Evolutionary conservation across 306 rosid species (phyloP), one percentile per base, ranked within the genome.

Genomic region (Cotoneaster glaucophyllus): DNA sequence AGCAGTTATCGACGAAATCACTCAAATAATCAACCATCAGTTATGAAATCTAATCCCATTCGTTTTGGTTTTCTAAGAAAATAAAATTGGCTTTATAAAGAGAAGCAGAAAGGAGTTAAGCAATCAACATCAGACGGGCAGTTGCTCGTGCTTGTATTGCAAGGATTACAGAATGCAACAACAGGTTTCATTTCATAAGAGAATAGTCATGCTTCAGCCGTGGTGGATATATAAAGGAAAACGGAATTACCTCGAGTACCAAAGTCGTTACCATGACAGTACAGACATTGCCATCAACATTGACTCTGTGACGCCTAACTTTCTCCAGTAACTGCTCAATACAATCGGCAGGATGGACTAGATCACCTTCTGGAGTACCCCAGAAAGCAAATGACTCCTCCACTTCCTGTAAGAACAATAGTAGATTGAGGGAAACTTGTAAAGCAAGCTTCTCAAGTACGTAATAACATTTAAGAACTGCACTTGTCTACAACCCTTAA

Each of bases 301-400:
- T 95, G 83, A 95, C 99, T 78, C 93, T 90, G 57, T 92, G 90
- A 45, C 90, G 97, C 88, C 98, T 85, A 67, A 87, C 98, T 90
- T 95, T 95, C 92, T 95, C 98, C 45, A 95, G 97, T 85, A 95
- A 80, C 84, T 95, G 96, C 89, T 95, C 92, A 93, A 95, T 92
- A 82, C 97, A 93, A 76, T 95, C 99, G 8, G 97, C 97, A 43
- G 99, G 99, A 83, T 95, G 97, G 71, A 95, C 92, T 56, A 92
- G 53, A 72, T 95, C 99, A 79, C 97, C 99, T 83, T 92, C 99
- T 11, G 97, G 86, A 67, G 99, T 95, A 56, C 96, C 97, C 99
- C 99, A 95, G 83, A 95, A 95, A 31, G 84, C 54, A 54, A 95
- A 95, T 3, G 97, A 66, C 66, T 80, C 84, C 24, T 90, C 93